These are phyloP conservation scores for Solanum chacoense DNA, from an alignment of 305 asterid species.

Conservation along the genomic window DNA sequence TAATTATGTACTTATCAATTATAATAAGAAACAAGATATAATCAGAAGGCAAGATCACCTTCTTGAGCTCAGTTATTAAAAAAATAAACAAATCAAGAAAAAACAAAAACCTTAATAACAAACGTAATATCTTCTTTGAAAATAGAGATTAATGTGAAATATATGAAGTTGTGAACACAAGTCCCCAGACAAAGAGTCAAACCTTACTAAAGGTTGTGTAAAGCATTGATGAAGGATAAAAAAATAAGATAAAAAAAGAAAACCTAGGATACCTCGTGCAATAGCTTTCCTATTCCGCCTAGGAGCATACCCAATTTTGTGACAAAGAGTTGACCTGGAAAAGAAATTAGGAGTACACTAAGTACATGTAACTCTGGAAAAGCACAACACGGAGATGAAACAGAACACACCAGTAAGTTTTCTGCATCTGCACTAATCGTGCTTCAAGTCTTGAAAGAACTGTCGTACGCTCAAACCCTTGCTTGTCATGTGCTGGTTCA, in stretches of 20 bases:
- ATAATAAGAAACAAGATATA: not conserved
- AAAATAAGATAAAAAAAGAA: not conserved
- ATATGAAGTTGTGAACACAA: not conserved
- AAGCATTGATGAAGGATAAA: not conserved
- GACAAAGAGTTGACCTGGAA: constrained; percentile 64
- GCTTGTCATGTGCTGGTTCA: constrained; percentile 99
- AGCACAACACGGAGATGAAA: not conserved
- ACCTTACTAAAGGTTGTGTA: not conserved
- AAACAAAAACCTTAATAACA: not conserved
- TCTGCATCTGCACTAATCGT: constrained; percentile 63
- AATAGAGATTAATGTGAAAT: not conserved
- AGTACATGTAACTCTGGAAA: constrained; percentile 1
- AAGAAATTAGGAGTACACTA: not conserved
- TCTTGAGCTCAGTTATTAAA: not conserved
- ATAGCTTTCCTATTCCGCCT: constrained; percentile 30
- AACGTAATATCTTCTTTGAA: not conserved
- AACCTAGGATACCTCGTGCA: constrained; percentile 33
- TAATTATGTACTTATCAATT: not conserved
- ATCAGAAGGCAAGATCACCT: not conserved
- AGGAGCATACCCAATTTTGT: constrained; percentile 88
- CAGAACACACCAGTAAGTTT: constrained; percentile 67
- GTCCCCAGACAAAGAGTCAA: not conserved
- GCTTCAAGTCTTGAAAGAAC: constrained; percentile 88
- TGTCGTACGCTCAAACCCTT: constrained; percentile 91
- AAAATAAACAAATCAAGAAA: not conserved